A percentile compares a stretch with the other conserved stretches of the same genome.
These are phyloP conservation scores for Priceomyces carsonii DNA, from an alignment of 805 yeast genomes.

Conservation along the genomic window DNA sequence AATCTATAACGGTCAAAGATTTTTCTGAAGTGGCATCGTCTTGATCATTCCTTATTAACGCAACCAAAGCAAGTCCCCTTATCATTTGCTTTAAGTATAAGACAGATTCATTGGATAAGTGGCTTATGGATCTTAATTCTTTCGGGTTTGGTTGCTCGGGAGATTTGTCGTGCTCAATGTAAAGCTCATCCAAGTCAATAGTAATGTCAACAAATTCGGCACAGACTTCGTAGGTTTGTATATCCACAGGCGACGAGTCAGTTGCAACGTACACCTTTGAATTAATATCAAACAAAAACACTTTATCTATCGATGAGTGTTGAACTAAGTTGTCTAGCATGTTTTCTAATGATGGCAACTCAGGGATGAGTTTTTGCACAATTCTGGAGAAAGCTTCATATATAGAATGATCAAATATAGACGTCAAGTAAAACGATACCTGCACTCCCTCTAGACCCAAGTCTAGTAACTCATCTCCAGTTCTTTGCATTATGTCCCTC, in stretches of 20 bases:
- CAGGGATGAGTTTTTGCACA: slow-evolving; percentile 87
- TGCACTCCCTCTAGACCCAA: slow-evolving; percentile 90
- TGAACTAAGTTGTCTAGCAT: slow-evolving; percentile 85
- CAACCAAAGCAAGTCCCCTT: slow-evolving; percentile 88
- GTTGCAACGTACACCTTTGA: slow-evolving; percentile 95
- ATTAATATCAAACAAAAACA: slow-evolving; percentile 86
- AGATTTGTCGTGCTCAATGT: slow-evolving; percentile 32
- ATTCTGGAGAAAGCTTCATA: slow-evolving; percentile 94
- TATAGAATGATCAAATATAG: slow-evolving; percentile 93
- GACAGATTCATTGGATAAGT: slow-evolving; percentile 79
- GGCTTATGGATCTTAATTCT: slow-evolving; percentile 67
- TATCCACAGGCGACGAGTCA: slow-evolving; percentile 93
- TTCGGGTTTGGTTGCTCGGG: slow-evolving; percentile 15
- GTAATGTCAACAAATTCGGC: slow-evolving; percentile 96
- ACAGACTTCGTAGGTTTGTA: slow-evolving; percentile 93
- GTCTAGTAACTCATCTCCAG: slow-evolving; percentile 89
- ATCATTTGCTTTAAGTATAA: slow-evolving; percentile 89
- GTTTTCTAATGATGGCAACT: slow-evolving; percentile 83
- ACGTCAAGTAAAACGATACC: slow-evolving; percentile 86
- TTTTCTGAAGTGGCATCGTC: slow-evolving; percentile 36
- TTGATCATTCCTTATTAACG: slow-evolving; percentile 72
- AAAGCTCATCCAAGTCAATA: slow-evolving; percentile 78
- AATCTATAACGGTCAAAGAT: slow-evolving; percentile 72
- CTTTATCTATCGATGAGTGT: slow-evolving; percentile 89
- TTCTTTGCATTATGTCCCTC: slow-evolving; percentile 93